A percentile compares a stretch with the other conserved stretches of the same genome.
phyloP scores from a whole-genome alignment of 805 yeast species.

The Pichia insulana region DNA sequence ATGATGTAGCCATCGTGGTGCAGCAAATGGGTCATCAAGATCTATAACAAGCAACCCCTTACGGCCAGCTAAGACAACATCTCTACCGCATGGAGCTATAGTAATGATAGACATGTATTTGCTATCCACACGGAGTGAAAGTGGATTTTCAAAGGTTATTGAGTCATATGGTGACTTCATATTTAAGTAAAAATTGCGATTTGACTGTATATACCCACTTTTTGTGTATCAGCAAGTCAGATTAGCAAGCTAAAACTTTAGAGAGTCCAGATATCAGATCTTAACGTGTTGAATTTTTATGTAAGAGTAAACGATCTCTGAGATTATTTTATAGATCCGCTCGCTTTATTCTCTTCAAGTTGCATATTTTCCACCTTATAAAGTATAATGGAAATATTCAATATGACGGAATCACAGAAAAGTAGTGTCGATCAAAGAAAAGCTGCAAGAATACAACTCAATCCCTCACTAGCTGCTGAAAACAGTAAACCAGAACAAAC shows the following conservation, averaged over 20 bases:
- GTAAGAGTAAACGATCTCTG: too few species aligned
- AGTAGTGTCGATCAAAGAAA: not conserved
- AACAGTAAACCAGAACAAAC: constrained; percentile 69
- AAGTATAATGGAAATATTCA: too few species aligned
- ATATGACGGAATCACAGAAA: too few species aligned
- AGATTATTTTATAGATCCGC: too few species aligned
- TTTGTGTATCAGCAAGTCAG: too few species aligned
- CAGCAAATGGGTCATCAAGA: constrained; percentile 88
- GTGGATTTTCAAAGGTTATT: constrained; percentile 68
- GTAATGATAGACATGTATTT: constrained; percentile 79
- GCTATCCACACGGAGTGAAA: constrained; percentile 85
- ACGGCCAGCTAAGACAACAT: constrained; percentile 82
- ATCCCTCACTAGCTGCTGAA: constrained; percentile 44
- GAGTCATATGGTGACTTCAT: constrained; percentile 30
- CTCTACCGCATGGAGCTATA: constrained; percentile 82
- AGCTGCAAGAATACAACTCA: constrained; percentile 70
- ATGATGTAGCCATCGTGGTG: constrained; percentile 91
- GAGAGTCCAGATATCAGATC: too few species aligned
- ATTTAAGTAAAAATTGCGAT: too few species aligned
- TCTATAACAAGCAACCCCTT: constrained; percentile 86
- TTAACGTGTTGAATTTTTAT: too few species aligned
- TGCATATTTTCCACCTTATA: too few species aligned
- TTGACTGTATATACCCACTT: not conserved
- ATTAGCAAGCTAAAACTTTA: too few species aligned
- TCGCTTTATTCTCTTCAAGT: too few species aligned